Base-by-base conservation (phyloP, 805 yeast species). In the Candida chilensis region DNA sequence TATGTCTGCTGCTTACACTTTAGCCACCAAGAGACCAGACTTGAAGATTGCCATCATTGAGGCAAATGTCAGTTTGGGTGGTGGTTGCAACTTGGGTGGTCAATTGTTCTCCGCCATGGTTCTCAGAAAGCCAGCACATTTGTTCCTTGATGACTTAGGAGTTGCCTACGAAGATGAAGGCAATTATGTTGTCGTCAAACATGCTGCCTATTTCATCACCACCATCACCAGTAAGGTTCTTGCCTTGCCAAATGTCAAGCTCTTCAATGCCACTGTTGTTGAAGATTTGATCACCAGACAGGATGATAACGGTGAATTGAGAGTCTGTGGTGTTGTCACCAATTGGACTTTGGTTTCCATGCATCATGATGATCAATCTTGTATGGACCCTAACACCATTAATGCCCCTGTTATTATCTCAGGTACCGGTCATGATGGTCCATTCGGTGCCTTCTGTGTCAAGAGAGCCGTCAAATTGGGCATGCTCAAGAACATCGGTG, bases 311-410 rank as follows among this genome's bases (percentile, higher is more conserved):
- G 82, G 81, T 30, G 69, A 71, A 36, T 56, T 78, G 31, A 66
- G 79, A 41, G 71, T 78, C 36, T 84, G 84, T 16, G 90, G 90
- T 51, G 88, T 79, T 22, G 88, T 80, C 27, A 79, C 86, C 45
- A 80, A 80, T 67, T 80, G 88, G 88, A 80, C 88, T 26, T 62
- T 80, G 44, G 88, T 80, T 16, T 61, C 86, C 4, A 65, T 76
- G 68, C 77, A 78, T 52, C 88, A 80, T 47, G 82, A 76, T 48
- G 72, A 73, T 33, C 88, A 80, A 53, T 73, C 81, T 10, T 80
- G 88, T 52, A 80, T 80, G 87, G 88, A 79, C 49, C 87, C 88
- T 29, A 78, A 79, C 60, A 79, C 85, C 37, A 76, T 80, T 61
- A 80, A 79, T 45, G 62, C 65, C 37, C 50, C 61, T 48, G 74